Conservation (phyloP, 192 early-diverging fungal genomes). For the Entomortierella chlamydospora region DNA sequence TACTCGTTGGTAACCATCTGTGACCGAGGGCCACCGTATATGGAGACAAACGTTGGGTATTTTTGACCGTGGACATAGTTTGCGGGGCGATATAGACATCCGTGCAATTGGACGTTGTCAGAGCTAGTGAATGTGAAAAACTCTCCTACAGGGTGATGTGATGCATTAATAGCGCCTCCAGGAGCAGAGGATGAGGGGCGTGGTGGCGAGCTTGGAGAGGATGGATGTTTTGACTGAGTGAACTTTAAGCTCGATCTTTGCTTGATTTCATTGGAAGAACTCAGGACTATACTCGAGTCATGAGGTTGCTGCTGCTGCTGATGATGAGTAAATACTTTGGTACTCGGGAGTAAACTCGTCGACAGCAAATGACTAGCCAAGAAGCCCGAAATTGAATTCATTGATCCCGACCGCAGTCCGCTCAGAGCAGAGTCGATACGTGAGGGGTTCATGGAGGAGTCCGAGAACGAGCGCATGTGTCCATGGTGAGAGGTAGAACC, state of each 20-base stretch:
- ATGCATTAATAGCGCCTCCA: constrained; percentile 14
- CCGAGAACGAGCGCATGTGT: constrained; percentile 33
- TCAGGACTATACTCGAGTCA: constrained; percentile 30
- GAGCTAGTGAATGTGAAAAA: constrained; percentile 65
- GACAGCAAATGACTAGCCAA: constrained; percentile 34
- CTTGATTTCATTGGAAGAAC: background rate
- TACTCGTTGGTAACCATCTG: constrained; percentile 81
- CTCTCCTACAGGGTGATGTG: constrained; percentile 56
- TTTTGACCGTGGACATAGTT: constrained; percentile 58
- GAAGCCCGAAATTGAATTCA: constrained; percentile 51
- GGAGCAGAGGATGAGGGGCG: background rate
- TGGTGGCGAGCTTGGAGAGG: background rate
- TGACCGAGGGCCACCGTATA: constrained; percentile 81
- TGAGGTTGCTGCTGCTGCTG: constrained; percentile 3
- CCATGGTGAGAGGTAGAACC: constrained; percentile 1
- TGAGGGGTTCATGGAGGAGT: constrained; percentile 18
- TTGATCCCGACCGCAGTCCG: constrained; percentile 30
- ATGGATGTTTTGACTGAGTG: background rate
- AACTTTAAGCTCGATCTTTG: constrained; percentile 23
- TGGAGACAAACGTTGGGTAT: constrained; percentile 72
- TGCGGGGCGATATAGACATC: constrained; percentile 67
- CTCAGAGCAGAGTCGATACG: constrained; percentile 17
- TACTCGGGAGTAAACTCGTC: constrained; percentile 6
- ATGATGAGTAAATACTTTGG: constrained; percentile 9
- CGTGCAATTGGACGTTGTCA: constrained; percentile 64